Evolutionary conservation across 139 green algal species (phyloP).

Genomic region (Nannochloris sp.): DNA sequence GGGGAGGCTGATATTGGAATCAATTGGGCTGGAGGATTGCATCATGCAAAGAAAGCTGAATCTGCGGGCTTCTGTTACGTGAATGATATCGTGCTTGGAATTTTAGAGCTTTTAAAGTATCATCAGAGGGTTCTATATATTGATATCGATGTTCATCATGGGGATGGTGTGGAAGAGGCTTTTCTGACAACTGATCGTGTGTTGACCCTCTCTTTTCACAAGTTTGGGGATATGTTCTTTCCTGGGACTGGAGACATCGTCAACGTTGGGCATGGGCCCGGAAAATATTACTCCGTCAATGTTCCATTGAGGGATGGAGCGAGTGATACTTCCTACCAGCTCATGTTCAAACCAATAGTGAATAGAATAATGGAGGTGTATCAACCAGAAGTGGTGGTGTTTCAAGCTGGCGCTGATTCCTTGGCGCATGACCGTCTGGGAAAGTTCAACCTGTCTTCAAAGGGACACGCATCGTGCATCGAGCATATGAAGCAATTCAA

Average conservation of each 20-base stretch:
- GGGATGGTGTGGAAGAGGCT: slow-evolving; percentile 79
- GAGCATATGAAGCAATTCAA: slow-evolving; percentile 61
- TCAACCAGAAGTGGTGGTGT: slow-evolving; percentile 77
- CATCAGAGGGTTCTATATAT: slow-evolving; percentile 66
- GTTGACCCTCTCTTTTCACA: slow-evolving; percentile 79
- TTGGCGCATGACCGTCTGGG: slow-evolving; percentile 84
- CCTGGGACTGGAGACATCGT: slow-evolving; percentile 81
- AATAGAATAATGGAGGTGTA: slow-evolving; percentile 76
- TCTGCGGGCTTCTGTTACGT: slow-evolving; percentile 94
- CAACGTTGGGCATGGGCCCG: slow-evolving; percentile 63
- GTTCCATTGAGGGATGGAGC: slow-evolving; percentile 75
- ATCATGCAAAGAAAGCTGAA: slow-evolving; percentile 90
- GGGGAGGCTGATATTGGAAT: slow-evolving; percentile 76
- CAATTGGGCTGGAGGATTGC: slow-evolving; percentile 95
- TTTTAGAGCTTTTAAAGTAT: slow-evolving; percentile 92
- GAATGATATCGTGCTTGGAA: slow-evolving; percentile 97
- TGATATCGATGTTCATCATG: slow-evolving; percentile 82
- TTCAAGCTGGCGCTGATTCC: slow-evolving; percentile 90
- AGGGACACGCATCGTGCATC: slow-evolving; percentile 76
- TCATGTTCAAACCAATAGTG: slow-evolving; percentile 77
- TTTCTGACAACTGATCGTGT: slow-evolving; percentile 74
- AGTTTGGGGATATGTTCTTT: slow-evolving; percentile 87
- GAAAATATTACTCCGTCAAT: slow-evolving; percentile 40
- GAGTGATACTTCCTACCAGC: slow-evolving; percentile 63
- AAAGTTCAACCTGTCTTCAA: slow-evolving; percentile 78